Conservation (phyloP, 257 asterid species). For the Solanum arcanum region DNA sequence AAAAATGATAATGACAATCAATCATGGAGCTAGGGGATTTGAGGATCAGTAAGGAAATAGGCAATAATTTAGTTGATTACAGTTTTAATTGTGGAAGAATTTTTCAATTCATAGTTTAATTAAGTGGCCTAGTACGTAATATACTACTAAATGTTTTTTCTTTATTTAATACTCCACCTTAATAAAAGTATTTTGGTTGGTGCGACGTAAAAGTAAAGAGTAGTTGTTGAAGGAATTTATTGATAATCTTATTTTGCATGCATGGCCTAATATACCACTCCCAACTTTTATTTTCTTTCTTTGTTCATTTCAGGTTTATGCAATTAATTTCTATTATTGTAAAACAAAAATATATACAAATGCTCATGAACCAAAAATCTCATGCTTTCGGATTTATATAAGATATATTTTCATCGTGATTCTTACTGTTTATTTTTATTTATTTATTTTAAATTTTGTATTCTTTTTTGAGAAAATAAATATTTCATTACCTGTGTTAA, state of each 20-base stretch:
- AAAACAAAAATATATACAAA: background rate
- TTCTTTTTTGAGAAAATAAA: too few relatives aligned
- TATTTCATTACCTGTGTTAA: too few relatives aligned
- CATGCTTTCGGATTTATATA: background rate
- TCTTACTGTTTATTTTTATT: too few relatives aligned
- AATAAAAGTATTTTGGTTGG: background rate
- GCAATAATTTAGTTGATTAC: background rate
- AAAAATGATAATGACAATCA: background rate
- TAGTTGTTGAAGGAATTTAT: too few relatives aligned
- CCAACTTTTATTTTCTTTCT: background rate
- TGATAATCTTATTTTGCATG: too few relatives aligned
- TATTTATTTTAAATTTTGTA: too few relatives aligned
- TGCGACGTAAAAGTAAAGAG: too few relatives aligned
- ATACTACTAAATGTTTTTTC: background rate
- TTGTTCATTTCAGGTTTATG: background rate
- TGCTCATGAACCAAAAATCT: background rate
- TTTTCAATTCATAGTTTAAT: background rate
- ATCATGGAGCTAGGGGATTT: background rate
- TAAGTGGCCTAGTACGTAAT: background rate
- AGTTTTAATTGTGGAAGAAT: background rate
- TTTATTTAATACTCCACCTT: background rate
- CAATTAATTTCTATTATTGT: background rate
- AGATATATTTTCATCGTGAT: background rate
- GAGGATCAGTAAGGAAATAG: background rate
- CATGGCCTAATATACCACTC: background rate